These are phyloP conservation scores for Aspergillus puulaauensis DNA, from an alignment of 2,329 filamentous ascomycete species.

Conservation along the genomic window DNA sequence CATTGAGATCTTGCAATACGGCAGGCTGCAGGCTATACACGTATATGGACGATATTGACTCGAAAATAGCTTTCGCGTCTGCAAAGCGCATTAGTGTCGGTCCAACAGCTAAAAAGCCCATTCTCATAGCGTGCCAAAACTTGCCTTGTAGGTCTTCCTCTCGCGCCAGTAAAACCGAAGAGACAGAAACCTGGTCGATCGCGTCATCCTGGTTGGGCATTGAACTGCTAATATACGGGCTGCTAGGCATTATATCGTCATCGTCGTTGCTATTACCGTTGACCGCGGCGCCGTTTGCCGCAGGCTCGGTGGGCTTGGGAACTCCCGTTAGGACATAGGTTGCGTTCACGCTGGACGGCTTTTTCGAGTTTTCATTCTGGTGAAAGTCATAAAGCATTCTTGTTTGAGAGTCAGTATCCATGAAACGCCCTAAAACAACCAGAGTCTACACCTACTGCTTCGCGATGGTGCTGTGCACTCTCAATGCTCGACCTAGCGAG, in stretches of 20 bases:
- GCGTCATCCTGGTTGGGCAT: constrained; percentile 54
- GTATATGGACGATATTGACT: constrained; percentile 75
- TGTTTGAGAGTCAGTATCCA: constrained; percentile 1
- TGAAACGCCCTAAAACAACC: not conserved
- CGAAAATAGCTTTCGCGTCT: constrained; percentile 69
- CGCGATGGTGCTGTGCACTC: constrained; percentile 80
- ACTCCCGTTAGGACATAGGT: constrained; percentile 85
- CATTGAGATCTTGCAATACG: constrained; percentile 68
- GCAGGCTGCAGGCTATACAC: constrained; percentile 80
- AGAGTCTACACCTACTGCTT: constrained; percentile 68
- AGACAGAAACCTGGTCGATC: constrained; percentile 54
- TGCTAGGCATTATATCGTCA: constrained; percentile 62
- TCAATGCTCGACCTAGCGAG: constrained; percentile 74
- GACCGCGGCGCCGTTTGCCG: constrained; percentile 39
- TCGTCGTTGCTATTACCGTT: constrained; percentile 60
- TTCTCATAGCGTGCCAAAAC: constrained; percentile 9
- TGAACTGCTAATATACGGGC: constrained; percentile 67
- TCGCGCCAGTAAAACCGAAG: constrained; percentile 64
- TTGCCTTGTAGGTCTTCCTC: constrained; percentile 72
- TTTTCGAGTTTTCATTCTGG: constrained; percentile 71
- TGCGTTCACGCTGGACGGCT: constrained; percentile 74
- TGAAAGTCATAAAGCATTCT: constrained; percentile 90
- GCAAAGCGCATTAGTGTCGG: constrained; percentile 1
- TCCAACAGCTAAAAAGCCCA: not conserved
- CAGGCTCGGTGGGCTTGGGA: constrained; percentile 45